Base-by-base conservation (phyloP, 768 basidiomycete genomes). In the Leccinellum luteum region DNA sequence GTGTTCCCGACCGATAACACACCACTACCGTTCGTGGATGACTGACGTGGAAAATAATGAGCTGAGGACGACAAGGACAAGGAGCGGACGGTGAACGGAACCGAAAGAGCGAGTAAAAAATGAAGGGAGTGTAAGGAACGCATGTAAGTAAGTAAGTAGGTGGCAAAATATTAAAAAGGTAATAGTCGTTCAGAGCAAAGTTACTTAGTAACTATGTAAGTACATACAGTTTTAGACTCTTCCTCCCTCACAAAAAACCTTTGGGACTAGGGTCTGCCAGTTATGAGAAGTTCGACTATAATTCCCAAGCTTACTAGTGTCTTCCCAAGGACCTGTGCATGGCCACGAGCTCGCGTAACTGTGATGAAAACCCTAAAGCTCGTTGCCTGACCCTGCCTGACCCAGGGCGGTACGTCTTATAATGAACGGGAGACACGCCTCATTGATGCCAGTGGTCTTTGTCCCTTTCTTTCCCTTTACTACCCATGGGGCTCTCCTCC, bases 1-100 rank as follows among this genome's bases (percentile, higher is more conserved):
- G 81, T 85, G 72, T 91, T 87, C 25, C 74, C 73, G 27, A 90
- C 73, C 15, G 83, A 75, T 4, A 85, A 62, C 32, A 74, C 45
- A 10, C 23, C 25, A 27, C 7, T 69, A 34, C 52, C 32, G 27
- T 23, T 57, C 38, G 49, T 23, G 19, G 66, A 61, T 2, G 72
- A 70, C 54, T 69, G 73, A 12, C 71, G 73, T 3, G 65, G 35
- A 6, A 41, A 52, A 30, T 55, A 53, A 21, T 59, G 58, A 48
- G 31, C n/a, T 64, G 44, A 30, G 17, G 8, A 17, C 15, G 4
- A 28, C 6, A 30, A 30, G 7, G 30, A 10, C 9, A 4, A 34
- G 4, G 57, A 53, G 54, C 60, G 72, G 34, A 69, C 63, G 52
- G 59, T 53, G 57, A 78, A 67, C 0, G 74, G 70, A 44, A 78